Conservation (phyloP, 2,329 filamentous ascomycete genomes). For the Ascomycota sp. region DNA sequence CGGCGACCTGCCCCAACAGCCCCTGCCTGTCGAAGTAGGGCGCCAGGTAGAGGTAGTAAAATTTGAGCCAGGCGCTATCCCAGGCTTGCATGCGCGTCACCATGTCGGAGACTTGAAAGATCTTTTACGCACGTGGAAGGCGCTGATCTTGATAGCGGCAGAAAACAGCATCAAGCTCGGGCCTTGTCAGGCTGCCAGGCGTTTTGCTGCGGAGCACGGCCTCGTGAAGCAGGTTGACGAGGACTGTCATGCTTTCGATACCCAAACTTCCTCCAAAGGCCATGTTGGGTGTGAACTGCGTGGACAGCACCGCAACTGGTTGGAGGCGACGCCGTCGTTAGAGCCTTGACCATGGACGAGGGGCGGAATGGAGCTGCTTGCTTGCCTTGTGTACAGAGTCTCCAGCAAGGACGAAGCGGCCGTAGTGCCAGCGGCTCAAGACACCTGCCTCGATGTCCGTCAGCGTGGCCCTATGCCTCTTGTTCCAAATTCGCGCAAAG, state of each 20-base stretch:
- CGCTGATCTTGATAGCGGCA: background rate
- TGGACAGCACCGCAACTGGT: background rate
- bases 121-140: background rate
- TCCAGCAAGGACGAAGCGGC: constrained; percentile 12
- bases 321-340: constrained; percentile 1
- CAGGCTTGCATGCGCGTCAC: background rate
- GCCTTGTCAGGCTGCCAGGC: background rate
- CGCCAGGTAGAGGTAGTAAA: background rate
- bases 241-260: constrained; percentile 7
- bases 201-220: background rate
- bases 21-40: background rate
- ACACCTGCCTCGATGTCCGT: constrained; percentile 13
- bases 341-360: no score
- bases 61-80: background rate
- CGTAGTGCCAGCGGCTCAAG: constrained; percentile 9
- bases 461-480: constrained; percentile 4
- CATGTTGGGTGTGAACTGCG: constrained; percentile 5
- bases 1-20: background rate
- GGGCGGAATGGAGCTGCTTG: constrained; percentile 1
- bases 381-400: constrained; percentile 13
- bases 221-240: constrained; percentile 6
- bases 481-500: constrained; percentile 15
- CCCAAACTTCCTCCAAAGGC: constrained; percentile 11
- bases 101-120: background rate
- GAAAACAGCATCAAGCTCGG: background rate